Evolutionary conservation across 169 alveolate species (phyloP).

Genomic region (Blepharisma undulans): DNA sequence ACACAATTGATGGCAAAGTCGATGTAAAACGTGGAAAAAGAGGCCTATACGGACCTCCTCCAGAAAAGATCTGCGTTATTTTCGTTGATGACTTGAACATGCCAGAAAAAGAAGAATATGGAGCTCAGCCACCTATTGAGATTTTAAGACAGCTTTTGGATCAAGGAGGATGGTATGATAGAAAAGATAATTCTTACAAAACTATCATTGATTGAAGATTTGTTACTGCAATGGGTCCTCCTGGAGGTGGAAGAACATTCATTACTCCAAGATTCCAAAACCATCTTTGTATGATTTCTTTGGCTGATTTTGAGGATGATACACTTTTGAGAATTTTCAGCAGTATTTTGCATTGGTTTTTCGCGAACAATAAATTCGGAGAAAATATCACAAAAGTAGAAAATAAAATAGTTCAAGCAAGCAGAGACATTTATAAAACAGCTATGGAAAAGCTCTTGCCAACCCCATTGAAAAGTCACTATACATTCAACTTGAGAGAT

Average conservation of each 20-base stretch:
- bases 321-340: slow-evolving; percentile 75
- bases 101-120: slow-evolving; percentile 89
- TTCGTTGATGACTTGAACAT: slow-evolving; percentile 90
- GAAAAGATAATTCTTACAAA: slow-evolving; percentile 75
- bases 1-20: slow-evolving; percentile 81
- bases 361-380: slow-evolving; percentile 74
- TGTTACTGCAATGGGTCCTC: slow-evolving; percentile 89
- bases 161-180: slow-evolving; percentile 90
- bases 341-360: slow-evolving; percentile 85
- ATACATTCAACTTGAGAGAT: slow-evolving; percentile 88
- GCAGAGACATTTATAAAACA: slow-evolving; percentile 75
- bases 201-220: slow-evolving; percentile 73
- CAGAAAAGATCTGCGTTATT: slow-evolving; percentile 73
- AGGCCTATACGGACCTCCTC: slow-evolving; percentile 82
- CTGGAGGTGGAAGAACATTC: slow-evolving; percentile 86
- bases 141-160: slow-evolving; percentile 90
- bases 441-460: slow-evolving; percentile 79
- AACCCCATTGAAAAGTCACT: slow-evolving; percentile 90
- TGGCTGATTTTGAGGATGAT: slow-evolving; percentile 80
- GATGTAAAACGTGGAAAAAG: slow-evolving; percentile 82
- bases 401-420: slow-evolving; percentile 75
- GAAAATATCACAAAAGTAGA: slow-evolving; percentile 68
- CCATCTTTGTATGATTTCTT: slow-evolving; percentile 81
- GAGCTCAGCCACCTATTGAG: slow-evolving; percentile 92
- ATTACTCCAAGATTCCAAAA: slow-evolving; percentile 80